These are phyloP conservation scores for Amaranthus hypochondriacus DNA, from an alignment of 148 eudicot species.

Conservation along the genomic window DNA sequence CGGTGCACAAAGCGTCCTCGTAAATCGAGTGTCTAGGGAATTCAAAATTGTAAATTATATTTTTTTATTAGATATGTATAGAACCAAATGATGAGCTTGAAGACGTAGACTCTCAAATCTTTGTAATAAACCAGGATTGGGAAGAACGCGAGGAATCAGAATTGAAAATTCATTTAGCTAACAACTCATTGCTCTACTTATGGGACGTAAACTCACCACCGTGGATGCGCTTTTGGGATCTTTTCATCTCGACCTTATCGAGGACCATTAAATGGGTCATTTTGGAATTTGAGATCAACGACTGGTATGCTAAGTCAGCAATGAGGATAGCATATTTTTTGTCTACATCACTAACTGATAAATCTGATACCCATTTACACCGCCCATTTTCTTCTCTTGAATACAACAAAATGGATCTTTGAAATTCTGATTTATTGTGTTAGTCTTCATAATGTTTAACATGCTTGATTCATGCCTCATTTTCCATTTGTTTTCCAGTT, in stretches of 20 bases:
- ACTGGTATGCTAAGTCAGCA: neutral
- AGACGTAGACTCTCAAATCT: neutral
- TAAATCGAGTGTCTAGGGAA: too few species aligned
- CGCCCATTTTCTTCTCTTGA: neutral
- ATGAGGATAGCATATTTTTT: neutral
- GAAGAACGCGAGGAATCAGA: neutral
- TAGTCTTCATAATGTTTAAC: neutral
- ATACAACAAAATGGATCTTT: neutral
- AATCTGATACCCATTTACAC: neutral
- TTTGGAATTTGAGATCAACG: neutral
- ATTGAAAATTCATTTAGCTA: neutral
- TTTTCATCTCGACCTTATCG: neutral
- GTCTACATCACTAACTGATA: neutral
- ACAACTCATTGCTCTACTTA: neutral
- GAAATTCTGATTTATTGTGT: neutral
- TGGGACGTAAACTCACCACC: neutral
- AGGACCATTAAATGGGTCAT: neutral
- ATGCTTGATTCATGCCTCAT: slow-evolving; percentile 6
- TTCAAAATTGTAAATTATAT: too few species aligned
- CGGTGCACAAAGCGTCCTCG: too few species aligned
- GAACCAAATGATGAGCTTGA: neutral
- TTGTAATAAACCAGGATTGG: neutral
- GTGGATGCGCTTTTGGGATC: neutral
- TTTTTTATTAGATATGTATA: neutral
- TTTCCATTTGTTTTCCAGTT: slow-evolving; percentile 39